A percentile compares a stretch with the other conserved stretches of the same genome.
phyloP scores from a whole-genome alignment of 257 asterid genomes.

The Fraxinus excelsior region DNA sequence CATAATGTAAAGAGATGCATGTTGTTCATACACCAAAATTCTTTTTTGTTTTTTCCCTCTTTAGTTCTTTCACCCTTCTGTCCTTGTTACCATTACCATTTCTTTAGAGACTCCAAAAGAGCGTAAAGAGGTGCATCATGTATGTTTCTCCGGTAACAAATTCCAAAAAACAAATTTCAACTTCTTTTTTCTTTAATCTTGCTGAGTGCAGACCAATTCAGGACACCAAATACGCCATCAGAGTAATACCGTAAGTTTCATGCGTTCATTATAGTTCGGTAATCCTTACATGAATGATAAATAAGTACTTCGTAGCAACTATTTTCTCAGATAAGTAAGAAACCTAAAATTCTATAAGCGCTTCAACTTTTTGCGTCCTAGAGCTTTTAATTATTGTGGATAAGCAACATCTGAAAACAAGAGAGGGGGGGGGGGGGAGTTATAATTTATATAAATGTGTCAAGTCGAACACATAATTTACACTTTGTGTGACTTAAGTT shows the following conservation, averaged over 20 bases:
- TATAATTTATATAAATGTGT: no score
- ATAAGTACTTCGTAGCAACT: background rate
- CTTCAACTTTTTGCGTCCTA: background rate
- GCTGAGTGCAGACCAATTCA: background rate
- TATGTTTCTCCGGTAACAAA: background rate
- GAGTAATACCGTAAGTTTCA: background rate
- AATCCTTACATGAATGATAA: background rate
- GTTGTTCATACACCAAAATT: background rate
- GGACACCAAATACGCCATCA: background rate
- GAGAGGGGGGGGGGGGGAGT: background rate
- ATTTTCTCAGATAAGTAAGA: background rate
- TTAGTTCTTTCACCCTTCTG: background rate
- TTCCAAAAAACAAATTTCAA: background rate
- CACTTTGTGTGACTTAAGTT: background rate
- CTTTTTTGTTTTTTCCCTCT: background rate
- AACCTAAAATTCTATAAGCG: background rate
- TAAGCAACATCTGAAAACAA: background rate
- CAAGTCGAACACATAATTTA: background rate
- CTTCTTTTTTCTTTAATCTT: background rate
- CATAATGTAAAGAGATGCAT: background rate
- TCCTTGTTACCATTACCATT: background rate
- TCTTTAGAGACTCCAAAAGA: background rate
- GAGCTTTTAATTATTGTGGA: background rate
- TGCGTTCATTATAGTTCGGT: slow-evolving; percentile 4
- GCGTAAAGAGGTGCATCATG: background rate